Conservation (phyloP, 2,329 filamentous ascomycete species). For the Ramularia endophylla region DNA sequence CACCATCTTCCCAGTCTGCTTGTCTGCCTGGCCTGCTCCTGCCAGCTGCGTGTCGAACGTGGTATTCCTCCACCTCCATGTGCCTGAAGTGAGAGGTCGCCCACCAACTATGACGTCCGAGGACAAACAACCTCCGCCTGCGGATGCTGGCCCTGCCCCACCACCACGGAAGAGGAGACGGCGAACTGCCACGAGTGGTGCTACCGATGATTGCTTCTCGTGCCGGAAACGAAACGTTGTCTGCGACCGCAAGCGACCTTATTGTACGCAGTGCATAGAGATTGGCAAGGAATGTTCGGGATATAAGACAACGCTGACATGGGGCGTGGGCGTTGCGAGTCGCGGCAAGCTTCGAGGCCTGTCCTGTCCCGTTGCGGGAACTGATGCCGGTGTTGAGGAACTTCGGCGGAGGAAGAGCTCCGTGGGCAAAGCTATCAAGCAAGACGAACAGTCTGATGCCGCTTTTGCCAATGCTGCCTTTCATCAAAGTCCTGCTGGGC, state of each 20-base stretch:
- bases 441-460: not conserved
- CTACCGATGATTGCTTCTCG: slow-evolving; percentile 90
- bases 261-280: slow-evolving; percentile 91
- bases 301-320: slow-evolving; percentile 94
- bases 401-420: slow-evolving; percentile 23
- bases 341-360: slow-evolving; percentile 89
- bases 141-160: slow-evolving; percentile 10
- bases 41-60: no score
- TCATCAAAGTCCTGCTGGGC: slow-evolving; percentile 1
- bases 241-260: slow-evolving; percentile 87
- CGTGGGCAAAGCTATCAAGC: slow-evolving; percentile 8
- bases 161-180: slow-evolving; percentile 64
- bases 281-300: slow-evolving; percentile 88
- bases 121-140: slow-evolving; percentile 5
- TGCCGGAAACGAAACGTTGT: slow-evolving; percentile 77
- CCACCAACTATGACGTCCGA: slow-evolving; percentile 10
- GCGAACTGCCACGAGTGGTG: slow-evolving; percentile 81
- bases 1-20: no score
- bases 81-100: no score
- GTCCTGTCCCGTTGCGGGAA: slow-evolving; percentile 59
- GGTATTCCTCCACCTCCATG: no score
- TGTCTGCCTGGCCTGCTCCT: no score
- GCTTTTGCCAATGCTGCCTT: slow-evolving; percentile 2
- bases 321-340: slow-evolving; percentile 93
- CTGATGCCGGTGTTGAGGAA: slow-evolving; percentile 15